Percentiles rank a stretch among this genome's conserved stretches.
Evolutionary conservation across 345 rosid species (phyloP).

Genomic region (Dovyalis caffra): DNA sequence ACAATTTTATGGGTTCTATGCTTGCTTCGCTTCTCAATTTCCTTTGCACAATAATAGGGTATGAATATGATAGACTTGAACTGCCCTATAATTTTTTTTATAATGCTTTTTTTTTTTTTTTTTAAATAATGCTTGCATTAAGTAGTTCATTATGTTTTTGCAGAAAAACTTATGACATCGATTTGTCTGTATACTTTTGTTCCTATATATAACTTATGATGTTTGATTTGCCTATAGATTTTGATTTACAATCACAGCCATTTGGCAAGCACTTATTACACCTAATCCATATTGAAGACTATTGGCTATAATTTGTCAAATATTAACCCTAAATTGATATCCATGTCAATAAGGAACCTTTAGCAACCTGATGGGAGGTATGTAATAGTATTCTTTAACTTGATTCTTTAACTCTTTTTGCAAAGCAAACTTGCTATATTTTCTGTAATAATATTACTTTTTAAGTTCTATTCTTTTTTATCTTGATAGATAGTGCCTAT

Average conservation of each 20-base stretch:
- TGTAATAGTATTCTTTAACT: constrained; percentile 2
- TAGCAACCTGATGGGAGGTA: constrained; percentile 89
- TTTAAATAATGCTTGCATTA: background rate
- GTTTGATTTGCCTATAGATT: too few species aligned
- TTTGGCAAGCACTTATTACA: too few species aligned
- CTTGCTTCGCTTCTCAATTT: constrained; percentile 73
- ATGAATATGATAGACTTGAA: too few species aligned
- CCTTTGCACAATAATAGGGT: constrained; percentile 43
- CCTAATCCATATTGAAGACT: too few species aligned
- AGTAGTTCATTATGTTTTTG: background rate
- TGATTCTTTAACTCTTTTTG: background rate
- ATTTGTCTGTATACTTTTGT: too few species aligned
- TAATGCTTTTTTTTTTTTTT: background rate
- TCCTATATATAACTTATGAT: too few species aligned
- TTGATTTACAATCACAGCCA: too few species aligned
- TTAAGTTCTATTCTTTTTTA: background rate
- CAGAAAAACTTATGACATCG: background rate
- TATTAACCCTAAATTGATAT: too few species aligned
- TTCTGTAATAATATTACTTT: background rate
- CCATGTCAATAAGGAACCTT: too few species aligned
- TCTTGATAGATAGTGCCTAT: background rate
- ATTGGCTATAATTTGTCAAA: too few species aligned
- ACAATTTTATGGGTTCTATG: constrained; percentile 79
- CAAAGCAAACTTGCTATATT: background rate
- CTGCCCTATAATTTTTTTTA: background rate